phyloP scores from a whole-genome alignment of 1,284 basidiomycete species.

The Cronartium quercuum region DNA sequence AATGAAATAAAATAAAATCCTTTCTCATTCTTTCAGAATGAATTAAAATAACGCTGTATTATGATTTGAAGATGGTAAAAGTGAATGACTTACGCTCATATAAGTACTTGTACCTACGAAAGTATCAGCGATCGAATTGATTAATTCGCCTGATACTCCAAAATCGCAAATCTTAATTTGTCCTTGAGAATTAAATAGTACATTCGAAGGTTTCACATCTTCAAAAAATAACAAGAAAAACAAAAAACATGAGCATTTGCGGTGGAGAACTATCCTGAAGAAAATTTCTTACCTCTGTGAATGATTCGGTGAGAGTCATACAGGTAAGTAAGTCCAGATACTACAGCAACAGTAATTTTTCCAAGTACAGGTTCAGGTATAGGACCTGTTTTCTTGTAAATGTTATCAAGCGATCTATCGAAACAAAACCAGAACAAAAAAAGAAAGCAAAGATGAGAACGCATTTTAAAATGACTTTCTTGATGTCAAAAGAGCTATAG shows the following conservation, averaged over 20 bases:
- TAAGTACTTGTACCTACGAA: constrained; percentile 98
- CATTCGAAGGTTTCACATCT: constrained; percentile 99
- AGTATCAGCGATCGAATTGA: constrained; percentile 97
- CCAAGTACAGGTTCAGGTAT: constrained; percentile 84
- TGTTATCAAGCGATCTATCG: constrained; percentile 65
- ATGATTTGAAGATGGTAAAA: too few species aligned
- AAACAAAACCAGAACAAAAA: neutral
- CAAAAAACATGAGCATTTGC: neutral
- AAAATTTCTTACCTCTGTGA: constrained; percentile 66
- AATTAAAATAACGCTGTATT: too few species aligned
- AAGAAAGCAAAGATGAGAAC: neutral
- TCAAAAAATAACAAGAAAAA: constrained; percentile 10
- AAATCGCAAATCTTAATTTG: constrained; percentile 99
- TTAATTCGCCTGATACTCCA: constrained; percentile 94
- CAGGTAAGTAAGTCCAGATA: constrained; percentile 91
- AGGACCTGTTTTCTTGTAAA: constrained; percentile 87
- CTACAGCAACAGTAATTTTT: constrained; percentile 82
- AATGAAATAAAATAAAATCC: neutral
- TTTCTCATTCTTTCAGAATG: too few species aligned
- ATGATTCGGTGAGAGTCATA: constrained; percentile 99
- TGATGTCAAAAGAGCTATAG: neutral
- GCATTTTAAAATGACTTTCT: neutral
- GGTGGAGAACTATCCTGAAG: neutral
- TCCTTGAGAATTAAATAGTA: constrained; percentile 84
- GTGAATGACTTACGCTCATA: constrained; percentile 90